Evolutionary conservation across 441 rosid species (phyloP).

Genomic region (Kokia cookei): DNA sequence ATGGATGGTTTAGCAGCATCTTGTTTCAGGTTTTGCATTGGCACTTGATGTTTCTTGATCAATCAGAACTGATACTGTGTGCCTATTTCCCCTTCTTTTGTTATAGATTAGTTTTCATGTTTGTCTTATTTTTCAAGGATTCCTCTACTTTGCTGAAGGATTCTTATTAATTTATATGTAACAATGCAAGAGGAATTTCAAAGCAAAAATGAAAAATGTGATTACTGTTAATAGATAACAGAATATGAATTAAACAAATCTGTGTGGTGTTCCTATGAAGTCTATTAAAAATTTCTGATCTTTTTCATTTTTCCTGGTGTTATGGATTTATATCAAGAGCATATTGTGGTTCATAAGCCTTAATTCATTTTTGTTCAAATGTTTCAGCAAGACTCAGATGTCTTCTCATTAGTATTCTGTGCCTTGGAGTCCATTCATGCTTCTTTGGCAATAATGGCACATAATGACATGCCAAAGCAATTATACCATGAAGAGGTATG

Average conservation of each 20-base stretch:
- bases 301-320: not conserved
- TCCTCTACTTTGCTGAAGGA: not conserved
- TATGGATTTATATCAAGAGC: not conserved
- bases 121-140: not conserved
- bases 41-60: not conserved
- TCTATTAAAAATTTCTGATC: not conserved
- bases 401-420: slow-evolving; percentile 53
- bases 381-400: slow-evolving; percentile 79
- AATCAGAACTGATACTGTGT: not conserved
- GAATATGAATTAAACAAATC: not conserved
- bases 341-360: not conserved
- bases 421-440: slow-evolving; percentile 98
- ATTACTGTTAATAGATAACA: not conserved
- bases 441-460: slow-evolving; percentile 83
- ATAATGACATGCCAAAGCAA: slow-evolving; percentile 92
- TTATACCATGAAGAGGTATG: slow-evolving; percentile 94
- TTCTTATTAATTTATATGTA: not conserved
- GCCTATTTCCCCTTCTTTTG: not conserved
- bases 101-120: not conserved
- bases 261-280: not conserved
- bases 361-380: not conserved
- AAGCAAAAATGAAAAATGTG: not conserved
- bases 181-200: not conserved
- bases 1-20: not conserved
- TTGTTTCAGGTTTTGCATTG: not conserved